Conservation (phyloP, 352 stramenopile genomes). For the Lagenidium sp. region DNA sequence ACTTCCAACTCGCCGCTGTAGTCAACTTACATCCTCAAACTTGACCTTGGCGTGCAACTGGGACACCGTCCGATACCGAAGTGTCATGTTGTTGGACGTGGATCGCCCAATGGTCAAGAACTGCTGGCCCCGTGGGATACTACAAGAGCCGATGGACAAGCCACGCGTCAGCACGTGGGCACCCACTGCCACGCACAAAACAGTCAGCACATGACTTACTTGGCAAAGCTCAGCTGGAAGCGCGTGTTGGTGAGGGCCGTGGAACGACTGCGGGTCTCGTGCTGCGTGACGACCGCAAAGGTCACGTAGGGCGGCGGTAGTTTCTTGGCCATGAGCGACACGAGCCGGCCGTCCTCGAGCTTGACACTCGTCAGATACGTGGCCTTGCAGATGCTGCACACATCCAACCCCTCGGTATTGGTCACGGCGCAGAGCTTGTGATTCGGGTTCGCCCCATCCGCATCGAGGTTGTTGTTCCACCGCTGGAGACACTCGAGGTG, state of each 20-base stretch:
- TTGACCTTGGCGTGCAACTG: slow-evolving; percentile 80
- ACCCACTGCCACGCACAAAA: background rate
- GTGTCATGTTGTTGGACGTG: slow-evolving; percentile 81
- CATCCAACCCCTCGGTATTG: slow-evolving; percentile 81
- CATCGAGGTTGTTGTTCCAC: slow-evolving; percentile 88
- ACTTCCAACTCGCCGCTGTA: too few relatives aligned
- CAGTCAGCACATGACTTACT: slow-evolving; percentile 28
- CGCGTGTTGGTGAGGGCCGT: slow-evolving; percentile 87
- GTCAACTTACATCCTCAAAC: slow-evolving; percentile 69
- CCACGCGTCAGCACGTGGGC: background rate
- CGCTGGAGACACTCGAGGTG: slow-evolving; percentile 89
- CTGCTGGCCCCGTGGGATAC: slow-evolving; percentile 54
- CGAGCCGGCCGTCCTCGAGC: slow-evolving; percentile 76
- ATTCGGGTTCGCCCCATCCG: slow-evolving; percentile 67
- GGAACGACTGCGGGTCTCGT: slow-evolving; percentile 76
- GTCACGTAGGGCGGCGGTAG: slow-evolving; percentile 85
- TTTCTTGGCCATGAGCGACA: slow-evolving; percentile 84
- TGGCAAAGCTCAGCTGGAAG: slow-evolving; percentile 90
- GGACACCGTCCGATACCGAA: slow-evolving; percentile 80
- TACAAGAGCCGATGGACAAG: slow-evolving; percentile 10
- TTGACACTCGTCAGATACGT: slow-evolving; percentile 87
- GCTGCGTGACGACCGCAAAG: slow-evolving; percentile 88
- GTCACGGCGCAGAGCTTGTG: slow-evolving; percentile 86
- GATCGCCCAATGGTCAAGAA: slow-evolving; percentile 72
- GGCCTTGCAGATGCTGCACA: slow-evolving; percentile 89